These are phyloP conservation scores for Craspedostauros australis DNA, from an alignment of 108 stramenopile genomes.

Conservation along the genomic window DNA sequence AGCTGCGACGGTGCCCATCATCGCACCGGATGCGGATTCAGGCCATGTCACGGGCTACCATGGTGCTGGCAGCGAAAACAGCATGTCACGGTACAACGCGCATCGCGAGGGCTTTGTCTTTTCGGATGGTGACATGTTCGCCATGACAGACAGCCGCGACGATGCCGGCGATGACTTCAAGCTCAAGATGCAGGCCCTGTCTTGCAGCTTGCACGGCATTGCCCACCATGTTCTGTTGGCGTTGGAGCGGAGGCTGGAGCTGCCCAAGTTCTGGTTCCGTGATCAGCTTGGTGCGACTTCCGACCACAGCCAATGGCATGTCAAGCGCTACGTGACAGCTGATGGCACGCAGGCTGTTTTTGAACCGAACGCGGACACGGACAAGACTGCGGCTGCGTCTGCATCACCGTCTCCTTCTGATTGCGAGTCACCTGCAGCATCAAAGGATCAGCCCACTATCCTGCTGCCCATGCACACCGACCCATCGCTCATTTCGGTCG, in stretches of 20 bases:
- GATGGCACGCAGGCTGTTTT: not conserved
- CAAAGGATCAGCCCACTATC: not conserved
- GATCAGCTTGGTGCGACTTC: conserved; percentile 49
- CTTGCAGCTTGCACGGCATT: conserved; percentile 45
- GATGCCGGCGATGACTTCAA: conserved; percentile 1
- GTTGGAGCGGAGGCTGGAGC: conserved; percentile 42
- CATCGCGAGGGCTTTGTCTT: conserved; percentile 77
- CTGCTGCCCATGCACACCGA: conserved; percentile 75
- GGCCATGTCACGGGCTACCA: conserved; percentile 73
- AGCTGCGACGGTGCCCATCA: conserved; percentile 4
- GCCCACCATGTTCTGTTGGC: conserved; percentile 42
- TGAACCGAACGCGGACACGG: not conserved
- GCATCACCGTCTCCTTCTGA: conserved; percentile 2
- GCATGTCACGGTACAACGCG: conserved; percentile 56
- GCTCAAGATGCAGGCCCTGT: conserved; percentile 10
- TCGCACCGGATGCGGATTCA: conserved; percentile 50
- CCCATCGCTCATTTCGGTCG: conserved; percentile 76
- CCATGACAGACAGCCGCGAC: not conserved
- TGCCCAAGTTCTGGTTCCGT: conserved; percentile 50
- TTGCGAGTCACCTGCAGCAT: not conserved
- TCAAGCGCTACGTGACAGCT: conserved; percentile 52
- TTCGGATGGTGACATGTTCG: conserved; percentile 45
- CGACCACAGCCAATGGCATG: conserved; percentile 71
- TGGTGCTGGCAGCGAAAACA: conserved; percentile 26
- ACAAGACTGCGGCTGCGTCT: not conserved